Conservation (phyloP, 805 yeast species). For the Metschnikowia kofuensis region DNA sequence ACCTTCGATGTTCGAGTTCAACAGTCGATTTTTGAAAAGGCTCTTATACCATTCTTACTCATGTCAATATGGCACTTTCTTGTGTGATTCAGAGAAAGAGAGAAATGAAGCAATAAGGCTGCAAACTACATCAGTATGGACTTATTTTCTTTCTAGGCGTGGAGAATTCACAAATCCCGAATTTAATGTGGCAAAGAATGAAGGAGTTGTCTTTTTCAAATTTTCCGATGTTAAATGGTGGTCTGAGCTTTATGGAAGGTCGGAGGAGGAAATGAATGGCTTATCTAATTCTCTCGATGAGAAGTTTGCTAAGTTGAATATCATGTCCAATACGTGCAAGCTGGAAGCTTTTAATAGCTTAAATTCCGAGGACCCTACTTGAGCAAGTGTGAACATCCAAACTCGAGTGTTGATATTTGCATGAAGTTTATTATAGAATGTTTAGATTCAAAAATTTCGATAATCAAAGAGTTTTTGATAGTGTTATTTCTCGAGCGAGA, state of each 20-base stretch:
- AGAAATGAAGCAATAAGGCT: constrained; percentile 35
- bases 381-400: no score
- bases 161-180: constrained; percentile 61
- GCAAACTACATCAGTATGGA: constrained; percentile 84
- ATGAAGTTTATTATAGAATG: no score
- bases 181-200: constrained; percentile 33
- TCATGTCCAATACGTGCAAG: neutral
- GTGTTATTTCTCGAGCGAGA: no score
- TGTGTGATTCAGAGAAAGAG: constrained; percentile 73
- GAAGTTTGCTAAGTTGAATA: constrained; percentile 35
- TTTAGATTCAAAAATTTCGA: no score
- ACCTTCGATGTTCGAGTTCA: constrained; percentile 77
- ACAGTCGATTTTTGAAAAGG: constrained; percentile 82
- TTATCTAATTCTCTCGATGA: constrained; percentile 31
- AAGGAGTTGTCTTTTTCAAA: constrained; percentile 53
- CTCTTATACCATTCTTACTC: constrained; percentile 85
- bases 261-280: constrained; percentile 54
- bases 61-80: constrained; percentile 91
- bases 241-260: constrained; percentile 79
- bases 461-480: no score
- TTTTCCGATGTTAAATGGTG: constrained; percentile 75
- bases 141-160: constrained; percentile 77
- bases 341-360: no score
- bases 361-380: no score
- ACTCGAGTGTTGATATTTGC: no score